Evolutionary conservation across 768 basidiomycete species (phyloP), one percentile per base, ranked within the genome.

Genomic region (Boletus bicolor): DNA sequence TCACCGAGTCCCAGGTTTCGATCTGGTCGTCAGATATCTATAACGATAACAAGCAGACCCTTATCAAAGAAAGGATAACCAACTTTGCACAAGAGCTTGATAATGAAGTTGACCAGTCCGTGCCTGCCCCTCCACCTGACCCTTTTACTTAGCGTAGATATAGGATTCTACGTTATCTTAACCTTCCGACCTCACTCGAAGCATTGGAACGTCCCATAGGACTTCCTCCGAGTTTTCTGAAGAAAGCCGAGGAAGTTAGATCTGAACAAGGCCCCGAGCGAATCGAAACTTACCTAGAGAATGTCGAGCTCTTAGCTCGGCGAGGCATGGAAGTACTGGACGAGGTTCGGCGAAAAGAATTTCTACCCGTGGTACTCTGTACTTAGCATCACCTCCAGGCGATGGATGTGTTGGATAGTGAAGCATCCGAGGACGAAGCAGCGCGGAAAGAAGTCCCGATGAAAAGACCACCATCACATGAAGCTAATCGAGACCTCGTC

Each of bases 341-440:
- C 48, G 92, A 97, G 78, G 95, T 92, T 63, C 44, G 76, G 44
- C 36, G 12, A 44, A 28, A 21, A 44, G 37, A 5, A 6, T 53
- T 24, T 11, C 2, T 26, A 49, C 38, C 7, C 9, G 5, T 57
- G n/a, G n/a, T n/a, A n/a, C 32, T 28, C 15, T 14, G 1, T 38
- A 42, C 37, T 54, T n/a, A 57, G 35, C 42, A 15, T 46, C 35
- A 26, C 38, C 15, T 42, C 19, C 59, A 97, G 94, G 85, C 92
- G 0, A 80, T 93, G 76, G 93, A 93, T 63, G 83, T 95, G 21
- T 74, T 99, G n/a, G 93, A 96, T 62, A 84, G 82, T 43, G 95
- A 97, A 71, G 89, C 89, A 15, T 88, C 87, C 14, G 89, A 92
- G 65, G 91, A 93, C 61, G 91, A 92, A 67, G 77, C 81, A 11